These are phyloP conservation scores for Fomitopsis serialis DNA, from an alignment of 768 basidiomycete genomes.

Conservation along the genomic window DNA sequence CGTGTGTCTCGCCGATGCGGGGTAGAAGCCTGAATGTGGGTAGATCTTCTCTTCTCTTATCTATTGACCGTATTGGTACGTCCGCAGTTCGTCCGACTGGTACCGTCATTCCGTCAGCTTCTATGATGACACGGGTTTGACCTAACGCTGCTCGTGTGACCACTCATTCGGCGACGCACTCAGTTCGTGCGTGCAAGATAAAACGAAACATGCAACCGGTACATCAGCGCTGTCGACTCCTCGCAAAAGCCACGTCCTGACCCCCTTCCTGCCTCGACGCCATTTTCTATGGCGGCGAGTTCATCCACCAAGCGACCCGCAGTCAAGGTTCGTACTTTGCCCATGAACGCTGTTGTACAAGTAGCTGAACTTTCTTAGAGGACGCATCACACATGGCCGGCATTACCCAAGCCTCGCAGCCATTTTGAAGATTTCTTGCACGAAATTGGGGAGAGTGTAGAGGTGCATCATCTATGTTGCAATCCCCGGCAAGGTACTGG, in stretches of 20 bases:
- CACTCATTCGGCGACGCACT: neutral
- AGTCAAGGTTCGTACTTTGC: slow-evolving; percentile 8
- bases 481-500: slow-evolving; percentile 3
- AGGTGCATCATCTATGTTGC: slow-evolving; percentile 4
- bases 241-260: neutral
- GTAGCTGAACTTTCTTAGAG: slow-evolving; percentile 3
- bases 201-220: neutral
- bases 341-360: neutral
- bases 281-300: neutral
- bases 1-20: neutral
- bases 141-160: slow-evolving; percentile 17
- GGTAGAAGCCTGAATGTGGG: neutral
- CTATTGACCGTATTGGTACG: slow-evolving; percentile 1
- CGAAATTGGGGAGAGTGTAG: slow-evolving; percentile 5
- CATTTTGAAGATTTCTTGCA: slow-evolving; percentile 11
- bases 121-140: slow-evolving; percentile 13
- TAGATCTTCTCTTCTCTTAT: slow-evolving; percentile 12
- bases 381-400: slow-evolving; percentile 12
- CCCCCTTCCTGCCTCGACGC: neutral
- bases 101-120: slow-evolving; percentile 12
- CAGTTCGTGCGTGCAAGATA: neutral
- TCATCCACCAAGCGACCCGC: slow-evolving; percentile 8
- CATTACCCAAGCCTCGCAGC: slow-evolving; percentile 3
- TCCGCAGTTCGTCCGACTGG: slow-evolving; percentile 19
- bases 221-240: neutral